These are phyloP conservation scores for Citrus unshiu DNA, from an alignment of 345 rosid genomes.

Conservation along the genomic window DNA sequence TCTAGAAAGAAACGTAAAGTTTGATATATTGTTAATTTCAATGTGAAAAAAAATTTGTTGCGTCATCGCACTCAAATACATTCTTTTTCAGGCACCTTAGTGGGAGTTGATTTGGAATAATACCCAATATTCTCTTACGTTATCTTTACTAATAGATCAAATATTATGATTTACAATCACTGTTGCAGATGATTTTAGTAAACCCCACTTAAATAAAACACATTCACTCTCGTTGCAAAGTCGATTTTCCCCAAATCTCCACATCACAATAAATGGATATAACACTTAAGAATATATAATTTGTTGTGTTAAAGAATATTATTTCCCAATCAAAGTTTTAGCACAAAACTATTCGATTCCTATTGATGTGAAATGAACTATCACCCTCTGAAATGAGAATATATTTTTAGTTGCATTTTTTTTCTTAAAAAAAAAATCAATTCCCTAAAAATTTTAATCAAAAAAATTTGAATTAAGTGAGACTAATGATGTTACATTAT, in stretches of 20 bases:
- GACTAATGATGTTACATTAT: too few species aligned
- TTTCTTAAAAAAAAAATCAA: background rate
- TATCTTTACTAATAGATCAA: too few species aligned
- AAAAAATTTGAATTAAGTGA: background rate
- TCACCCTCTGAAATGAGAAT: background rate
- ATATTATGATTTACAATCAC: background rate
- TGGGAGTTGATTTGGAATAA: background rate
- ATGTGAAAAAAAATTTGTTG: too few species aligned
- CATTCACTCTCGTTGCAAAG: background rate
- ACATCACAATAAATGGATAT: background rate
- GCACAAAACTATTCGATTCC: background rate
- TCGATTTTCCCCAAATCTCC: background rate
- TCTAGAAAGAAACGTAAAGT: background rate
- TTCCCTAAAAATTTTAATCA: background rate
- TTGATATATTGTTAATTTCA: background rate
- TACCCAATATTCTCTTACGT: background rate
- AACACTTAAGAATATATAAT: background rate
- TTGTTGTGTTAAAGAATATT: background rate
- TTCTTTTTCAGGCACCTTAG: background rate
- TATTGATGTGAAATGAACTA: background rate
- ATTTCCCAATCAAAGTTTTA: slow-evolving; percentile 1
- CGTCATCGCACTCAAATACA: background rate
- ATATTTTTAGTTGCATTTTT: background rate
- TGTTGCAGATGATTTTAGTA: background rate
- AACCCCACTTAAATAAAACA: background rate